Conservation (phyloP, 2,329 filamentous ascomycete species). For the Zelopaecilomyces penicillatus region DNA sequence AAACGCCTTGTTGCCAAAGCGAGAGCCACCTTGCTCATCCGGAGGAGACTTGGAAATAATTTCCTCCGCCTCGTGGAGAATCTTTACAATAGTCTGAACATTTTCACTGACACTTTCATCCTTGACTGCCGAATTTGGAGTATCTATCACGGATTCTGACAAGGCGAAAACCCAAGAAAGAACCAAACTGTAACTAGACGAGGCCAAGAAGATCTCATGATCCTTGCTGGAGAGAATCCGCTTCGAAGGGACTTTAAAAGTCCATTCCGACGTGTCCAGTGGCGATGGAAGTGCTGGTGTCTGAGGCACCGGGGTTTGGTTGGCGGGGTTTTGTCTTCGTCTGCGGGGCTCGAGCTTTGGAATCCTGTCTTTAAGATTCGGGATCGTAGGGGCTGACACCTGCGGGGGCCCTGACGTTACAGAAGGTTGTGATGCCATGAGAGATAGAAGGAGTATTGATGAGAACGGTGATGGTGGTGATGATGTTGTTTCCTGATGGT, state of each 20-base stretch:
- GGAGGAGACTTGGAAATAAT: constrained; percentile 66
- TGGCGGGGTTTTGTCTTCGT: constrained; percentile 42
- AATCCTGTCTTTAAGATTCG: constrained; percentile 43
- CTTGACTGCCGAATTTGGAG: constrained; percentile 52
- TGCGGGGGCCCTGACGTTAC: constrained; percentile 8
- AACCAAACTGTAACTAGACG: constrained; percentile 66
- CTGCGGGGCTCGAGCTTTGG: constrained; percentile 61
- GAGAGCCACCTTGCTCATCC: constrained; percentile 75
- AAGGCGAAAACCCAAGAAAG: constrained; percentile 80
- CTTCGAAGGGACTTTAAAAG: constrained; percentile 60
- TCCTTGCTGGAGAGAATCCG: constrained; percentile 76
- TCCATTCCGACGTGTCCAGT: constrained; percentile 50
- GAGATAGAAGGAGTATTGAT: background rate
- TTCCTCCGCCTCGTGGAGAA: constrained; percentile 61
- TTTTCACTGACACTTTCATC: constrained; percentile 50
- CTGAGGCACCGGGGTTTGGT: constrained; percentile 57
- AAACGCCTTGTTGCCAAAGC: constrained; percentile 93
- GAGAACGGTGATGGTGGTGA: constrained; percentile 6
- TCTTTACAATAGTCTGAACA: constrained; percentile 55
- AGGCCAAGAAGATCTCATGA: constrained; percentile 72
- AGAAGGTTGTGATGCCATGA: constrained; percentile 19
- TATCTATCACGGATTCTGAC: constrained; percentile 69
- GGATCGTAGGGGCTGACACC: constrained; percentile 15
- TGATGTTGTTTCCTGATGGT: constrained; percentile 1
- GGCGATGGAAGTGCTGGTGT: constrained; percentile 67